Evolutionary conservation across 306 rosid genomes (phyloP).

Genomic region (Vicia villosa): DNA sequence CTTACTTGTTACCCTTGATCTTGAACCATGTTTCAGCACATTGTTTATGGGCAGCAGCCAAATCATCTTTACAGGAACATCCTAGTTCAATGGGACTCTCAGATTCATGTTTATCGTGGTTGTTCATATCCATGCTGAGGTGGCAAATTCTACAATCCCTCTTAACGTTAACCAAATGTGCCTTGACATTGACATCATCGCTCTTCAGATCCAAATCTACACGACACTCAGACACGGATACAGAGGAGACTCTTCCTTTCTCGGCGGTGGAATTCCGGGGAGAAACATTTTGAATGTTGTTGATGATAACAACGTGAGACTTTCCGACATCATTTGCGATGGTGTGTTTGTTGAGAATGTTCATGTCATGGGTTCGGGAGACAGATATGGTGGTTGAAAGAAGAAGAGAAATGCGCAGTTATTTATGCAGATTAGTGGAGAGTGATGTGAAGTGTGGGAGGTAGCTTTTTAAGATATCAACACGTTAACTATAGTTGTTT

Average conservation of each 20-base stretch:
- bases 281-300: slow-evolving; percentile 28
- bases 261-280: slow-evolving; percentile 29
- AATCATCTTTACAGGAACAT: slow-evolving; percentile 78
- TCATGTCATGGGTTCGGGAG: slow-evolving; percentile 53
- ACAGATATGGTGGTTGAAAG: slow-evolving; percentile 38
- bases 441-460: slow-evolving; percentile 13
- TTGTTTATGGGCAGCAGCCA: slow-evolving; percentile 76
- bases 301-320: slow-evolving; percentile 37
- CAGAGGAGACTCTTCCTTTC: slow-evolving; percentile 46
- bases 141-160: slow-evolving; percentile 64
- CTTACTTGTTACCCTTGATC: slow-evolving; percentile 74
- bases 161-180: slow-evolving; percentile 36
- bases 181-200: slow-evolving; percentile 17
- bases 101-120: slow-evolving; percentile 47
- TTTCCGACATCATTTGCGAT: slow-evolving; percentile 39
- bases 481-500: slow-evolving; percentile 20
- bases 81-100: slow-evolving; percentile 72
- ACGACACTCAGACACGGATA: slow-evolving; percentile 34
- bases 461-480: not conserved
- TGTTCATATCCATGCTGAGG: slow-evolving; percentile 60
- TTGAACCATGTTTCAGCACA: slow-evolving; percentile 83
- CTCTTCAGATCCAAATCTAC: slow-evolving; percentile 52
- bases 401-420: not conserved
- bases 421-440: not conserved
- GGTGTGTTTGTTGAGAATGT: slow-evolving; percentile 45